phyloP scores from a whole-genome alignment of 1,284 basidiomycete species.

The Mycena citricolor region DNA sequence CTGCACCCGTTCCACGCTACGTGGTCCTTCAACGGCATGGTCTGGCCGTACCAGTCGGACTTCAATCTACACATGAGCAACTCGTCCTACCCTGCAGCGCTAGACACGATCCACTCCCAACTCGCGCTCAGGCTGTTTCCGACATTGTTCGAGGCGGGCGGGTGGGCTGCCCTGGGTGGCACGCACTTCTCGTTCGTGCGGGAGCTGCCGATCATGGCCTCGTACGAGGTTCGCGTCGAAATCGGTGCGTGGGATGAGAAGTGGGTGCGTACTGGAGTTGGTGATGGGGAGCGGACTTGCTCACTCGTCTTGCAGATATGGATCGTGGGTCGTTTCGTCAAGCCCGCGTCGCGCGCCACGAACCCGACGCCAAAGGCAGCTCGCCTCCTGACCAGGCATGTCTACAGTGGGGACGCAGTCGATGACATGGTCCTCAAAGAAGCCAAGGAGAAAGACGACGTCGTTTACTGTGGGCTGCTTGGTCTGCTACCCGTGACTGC shows the following conservation, averaged over 20 bases:
- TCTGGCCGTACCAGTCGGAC: constrained; percentile 58
- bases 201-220: constrained; percentile 74
- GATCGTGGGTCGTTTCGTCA: constrained; percentile 64
- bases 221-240: constrained; percentile 67
- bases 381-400: too few species aligned
- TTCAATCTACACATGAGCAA: constrained; percentile 74
- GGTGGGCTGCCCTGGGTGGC: constrained; percentile 72
- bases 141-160: constrained; percentile 61
- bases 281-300: too few species aligned
- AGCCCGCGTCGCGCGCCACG: constrained; percentile 2
- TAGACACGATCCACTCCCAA: constrained; percentile 45
- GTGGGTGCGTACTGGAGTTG: constrained; percentile 77
- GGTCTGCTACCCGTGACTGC: too few species aligned
- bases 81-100: constrained; percentile 69
- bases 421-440: too few species aligned
- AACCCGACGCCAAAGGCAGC: too few species aligned
- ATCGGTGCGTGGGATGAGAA: constrained; percentile 81
- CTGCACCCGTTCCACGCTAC: constrained; percentile 46
- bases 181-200: constrained; percentile 75
- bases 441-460: background rate
- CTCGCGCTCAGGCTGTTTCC: constrained; percentile 54
- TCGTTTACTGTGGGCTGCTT: background rate
- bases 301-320: constrained; percentile 48
- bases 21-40: constrained; percentile 25
- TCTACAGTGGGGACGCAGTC: too few species aligned